Conservation (phyloP, 129 eudicot species). For the Pulicaria dysenterica region DNA sequence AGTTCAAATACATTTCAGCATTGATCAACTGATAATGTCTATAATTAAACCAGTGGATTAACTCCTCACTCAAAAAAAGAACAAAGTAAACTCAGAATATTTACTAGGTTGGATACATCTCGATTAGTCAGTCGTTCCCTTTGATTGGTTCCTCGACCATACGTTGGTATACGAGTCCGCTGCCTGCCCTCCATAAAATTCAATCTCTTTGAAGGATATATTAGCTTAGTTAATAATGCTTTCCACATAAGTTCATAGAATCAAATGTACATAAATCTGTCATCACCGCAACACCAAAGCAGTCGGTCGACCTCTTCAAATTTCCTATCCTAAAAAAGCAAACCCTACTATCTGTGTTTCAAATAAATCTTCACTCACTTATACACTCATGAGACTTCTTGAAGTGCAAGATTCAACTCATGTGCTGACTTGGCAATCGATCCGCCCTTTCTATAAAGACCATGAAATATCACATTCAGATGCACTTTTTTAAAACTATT, state of each 20-base stretch:
- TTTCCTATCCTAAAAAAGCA: conserved; percentile 35
- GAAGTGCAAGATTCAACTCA: conserved; percentile 86
- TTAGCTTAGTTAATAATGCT: conserved; percentile 34
- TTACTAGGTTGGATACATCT: conserved; percentile 33
- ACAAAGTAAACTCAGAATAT: conserved; percentile 29
- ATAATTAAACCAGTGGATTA: conserved; percentile 44
- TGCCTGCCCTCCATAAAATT: conserved; percentile 33
- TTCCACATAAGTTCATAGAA: conserved; percentile 23
- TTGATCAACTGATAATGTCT: conserved; percentile 24
- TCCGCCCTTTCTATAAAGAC: conserved; percentile 75
- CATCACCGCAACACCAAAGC: conserved; percentile 35
- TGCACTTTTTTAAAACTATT: not conserved
- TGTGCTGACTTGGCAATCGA: conserved; percentile 85
- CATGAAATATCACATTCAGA: conserved; percentile 13
- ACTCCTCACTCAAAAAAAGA: conserved; percentile 33
- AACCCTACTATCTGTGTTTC: conserved; percentile 36
- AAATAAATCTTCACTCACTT: conserved; percentile 23
- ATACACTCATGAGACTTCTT: conserved; percentile 66
- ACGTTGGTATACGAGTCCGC: conserved; percentile 32
- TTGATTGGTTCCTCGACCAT: conserved; percentile 28
- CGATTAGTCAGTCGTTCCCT: conserved; percentile 31
- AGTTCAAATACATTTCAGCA: conserved; percentile 37
- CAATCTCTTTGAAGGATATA: conserved; percentile 34
- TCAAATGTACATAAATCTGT: conserved; percentile 40
- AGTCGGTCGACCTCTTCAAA: conserved; percentile 38